Evolutionary conservation across 352 stramenopile species (phyloP), one percentile per base, ranked within the genome.

Genomic region (Phytophthora cajani): DNA sequence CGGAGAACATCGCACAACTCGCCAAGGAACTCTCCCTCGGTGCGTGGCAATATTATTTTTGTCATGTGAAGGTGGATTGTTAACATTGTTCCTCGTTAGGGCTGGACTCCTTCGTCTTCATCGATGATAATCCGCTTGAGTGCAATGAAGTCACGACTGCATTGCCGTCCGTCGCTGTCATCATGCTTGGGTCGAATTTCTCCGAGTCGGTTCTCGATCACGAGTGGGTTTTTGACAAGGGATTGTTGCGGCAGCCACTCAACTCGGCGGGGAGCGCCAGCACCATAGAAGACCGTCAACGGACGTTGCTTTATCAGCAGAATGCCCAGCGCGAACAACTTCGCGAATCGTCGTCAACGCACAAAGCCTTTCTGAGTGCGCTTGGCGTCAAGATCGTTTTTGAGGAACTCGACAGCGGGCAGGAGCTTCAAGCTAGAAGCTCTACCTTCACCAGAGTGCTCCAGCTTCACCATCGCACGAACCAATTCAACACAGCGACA

Each of bases 81-180:
- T 56, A 16, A 56, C 46, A 53, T 25, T 8, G 10, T 42, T 61
- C 19, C 5, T 47, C 42, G 11, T 52, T 52, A 84, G 80, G 78
- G 2, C 60, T 92, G 40, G 84, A 91, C 51, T 82, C 82, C 11
- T 88, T 91, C 54, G 59, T 94, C 21, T 91, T 94, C 32, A 75
- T 94, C 19, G 87, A 94, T 25, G 87, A 92, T 60, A 94, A 90
- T 32, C 74, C 78, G 9, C 59, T 91, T 36, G 87, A 94, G 40
- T 94, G 87, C 66, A 74, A 80, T 49, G 81, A 91, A 78, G 87
- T 94, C 2, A 55, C 55, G 14, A 73, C 68, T 6, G 61, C 71
- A 3, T 62, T 91, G 51, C 84, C 84, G 2, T 75, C 76, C 38
- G 77, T 91, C 40, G 72, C 57, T 23, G 83, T 92, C 17, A 75